A percentile compares a stretch with the other conserved stretches of the same genome.
phyloP scores from a whole-genome alignment of 2,329 filamentous ascomycete species.

The Xylariaceae sp. region DNA sequence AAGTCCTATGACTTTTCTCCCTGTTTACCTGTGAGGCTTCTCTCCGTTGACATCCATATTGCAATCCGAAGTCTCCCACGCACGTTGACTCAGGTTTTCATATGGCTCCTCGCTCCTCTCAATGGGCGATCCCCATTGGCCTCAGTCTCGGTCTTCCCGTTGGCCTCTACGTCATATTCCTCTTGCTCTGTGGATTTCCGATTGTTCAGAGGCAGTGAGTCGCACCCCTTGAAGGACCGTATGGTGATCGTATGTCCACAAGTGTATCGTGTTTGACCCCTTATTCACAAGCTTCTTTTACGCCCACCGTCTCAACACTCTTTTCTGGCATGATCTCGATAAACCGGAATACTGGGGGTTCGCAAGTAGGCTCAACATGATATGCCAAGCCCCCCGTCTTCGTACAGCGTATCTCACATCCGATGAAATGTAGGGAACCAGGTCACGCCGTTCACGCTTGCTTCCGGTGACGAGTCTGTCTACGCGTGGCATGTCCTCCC shows the following conservation, averaged over 20 bases:
- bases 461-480: constrained; percentile 70
- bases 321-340: constrained; percentile 66
- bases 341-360: constrained; percentile 81
- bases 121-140: constrained; percentile 36
- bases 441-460: constrained; percentile 76
- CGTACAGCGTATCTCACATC: constrained; percentile 14
- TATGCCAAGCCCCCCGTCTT: constrained; percentile 9
- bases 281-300: constrained; percentile 66
- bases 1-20: too few species aligned
- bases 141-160: constrained; percentile 55
- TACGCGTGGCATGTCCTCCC: constrained; percentile 92
- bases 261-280: background rate
- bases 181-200: constrained; percentile 62
- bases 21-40: background rate
- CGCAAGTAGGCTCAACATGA: constrained; percentile 53
- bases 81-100: background rate
- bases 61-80: background rate
- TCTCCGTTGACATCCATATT: too few species aligned
- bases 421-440: constrained; percentile 60
- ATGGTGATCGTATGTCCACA: background rate
- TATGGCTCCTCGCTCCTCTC: constrained; percentile 31
- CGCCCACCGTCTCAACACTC: constrained; percentile 70
- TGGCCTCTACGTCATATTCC: constrained; percentile 59
- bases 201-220: constrained; percentile 75
- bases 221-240: constrained; percentile 33